These are phyloP conservation scores for Aspergillus olivimuriae DNA, from an alignment of 495 filamentous ascomycete species.

Conservation along the genomic window DNA sequence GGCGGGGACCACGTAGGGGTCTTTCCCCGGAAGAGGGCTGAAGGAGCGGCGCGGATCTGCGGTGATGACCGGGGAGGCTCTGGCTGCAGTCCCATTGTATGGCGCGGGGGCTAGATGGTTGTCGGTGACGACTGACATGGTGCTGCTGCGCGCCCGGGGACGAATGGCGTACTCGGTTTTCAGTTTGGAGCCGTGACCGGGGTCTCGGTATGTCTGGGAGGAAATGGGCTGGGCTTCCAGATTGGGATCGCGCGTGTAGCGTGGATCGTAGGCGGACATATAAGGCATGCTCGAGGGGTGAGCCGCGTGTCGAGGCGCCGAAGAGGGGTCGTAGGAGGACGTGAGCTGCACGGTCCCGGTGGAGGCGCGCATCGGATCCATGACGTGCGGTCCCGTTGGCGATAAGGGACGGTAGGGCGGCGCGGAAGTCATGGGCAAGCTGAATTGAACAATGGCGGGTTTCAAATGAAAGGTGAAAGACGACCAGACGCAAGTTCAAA, in stretches of 20 bases:
- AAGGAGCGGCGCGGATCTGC: slow-evolving; percentile 21
- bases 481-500: too few relatives aligned
- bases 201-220: slow-evolving; percentile 29
- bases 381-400: slow-evolving; percentile 27
- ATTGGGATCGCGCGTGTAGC: slow-evolving; percentile 18
- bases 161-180: slow-evolving; percentile 41
- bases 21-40: slow-evolving; percentile 26
- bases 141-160: slow-evolving; percentile 34
- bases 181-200: slow-evolving; percentile 25
- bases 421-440: too few relatives aligned
- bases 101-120: slow-evolving; percentile 19
- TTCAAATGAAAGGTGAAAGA: too few relatives aligned
- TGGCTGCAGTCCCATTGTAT: slow-evolving; percentile 19
- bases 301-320: slow-evolving; percentile 23
- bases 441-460: too few relatives aligned
- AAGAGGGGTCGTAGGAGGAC: slow-evolving; percentile 29
- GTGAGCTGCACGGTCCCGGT: slow-evolving; percentile 39
- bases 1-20: slow-evolving; percentile 23
- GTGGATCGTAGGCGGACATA: slow-evolving; percentile 22
- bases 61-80: slow-evolving; percentile 24
- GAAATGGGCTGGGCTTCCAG: slow-evolving; percentile 35
- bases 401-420: too few relatives aligned
- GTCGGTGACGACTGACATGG: slow-evolving; percentile 25
- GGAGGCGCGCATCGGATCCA: slow-evolving; percentile 41
- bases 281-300: slow-evolving; percentile 33